Conservation (phyloP, 352 stramenopile species). For the Phytophthora rubi region DNA sequence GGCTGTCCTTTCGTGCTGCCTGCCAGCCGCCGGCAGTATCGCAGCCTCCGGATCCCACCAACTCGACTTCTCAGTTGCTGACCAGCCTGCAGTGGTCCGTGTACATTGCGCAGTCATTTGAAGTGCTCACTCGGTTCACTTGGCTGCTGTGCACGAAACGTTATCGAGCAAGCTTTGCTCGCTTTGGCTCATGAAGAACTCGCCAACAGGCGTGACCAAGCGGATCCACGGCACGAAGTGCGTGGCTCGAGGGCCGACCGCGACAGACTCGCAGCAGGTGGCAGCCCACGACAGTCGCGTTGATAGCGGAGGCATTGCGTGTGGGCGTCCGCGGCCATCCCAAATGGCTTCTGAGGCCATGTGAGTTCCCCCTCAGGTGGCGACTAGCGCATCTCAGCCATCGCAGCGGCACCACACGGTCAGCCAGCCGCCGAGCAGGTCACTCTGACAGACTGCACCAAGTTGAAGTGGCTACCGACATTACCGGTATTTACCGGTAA, state of each 20-base stretch:
- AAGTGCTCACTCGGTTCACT: not conserved
- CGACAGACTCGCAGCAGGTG: not conserved
- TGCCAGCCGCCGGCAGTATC: too few relatives aligned
- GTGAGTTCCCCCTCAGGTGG: not conserved
- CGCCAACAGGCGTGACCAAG: constrained; percentile 20
- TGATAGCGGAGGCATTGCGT: not conserved
- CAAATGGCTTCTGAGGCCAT: constrained; percentile 19
- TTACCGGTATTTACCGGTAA: too few relatives aligned
- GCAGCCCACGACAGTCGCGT: constrained; percentile 13
- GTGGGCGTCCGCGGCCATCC: not conserved
- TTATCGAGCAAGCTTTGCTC: constrained; percentile 12
- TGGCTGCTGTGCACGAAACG: not conserved
- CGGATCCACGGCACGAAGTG: not conserved
- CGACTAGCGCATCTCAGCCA: not conserved
- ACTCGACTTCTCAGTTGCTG: too few relatives aligned
- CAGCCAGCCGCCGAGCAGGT: not conserved
- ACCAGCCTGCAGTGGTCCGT: too few relatives aligned
- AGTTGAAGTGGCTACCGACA: too few relatives aligned
- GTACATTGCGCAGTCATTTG: too few relatives aligned
- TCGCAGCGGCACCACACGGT: not conserved
- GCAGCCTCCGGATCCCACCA: too few relatives aligned
- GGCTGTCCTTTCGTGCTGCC: too few relatives aligned
- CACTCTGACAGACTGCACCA: not conserved
- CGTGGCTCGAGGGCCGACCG: constrained; percentile 2
- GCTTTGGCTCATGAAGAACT: constrained; percentile 14